Percentiles rank a stretch among this genome's conserved stretches.
These are phyloP conservation scores for Dipodascus geniculatus DNA, from an alignment of 805 yeast species.

Conservation along the genomic window DNA sequence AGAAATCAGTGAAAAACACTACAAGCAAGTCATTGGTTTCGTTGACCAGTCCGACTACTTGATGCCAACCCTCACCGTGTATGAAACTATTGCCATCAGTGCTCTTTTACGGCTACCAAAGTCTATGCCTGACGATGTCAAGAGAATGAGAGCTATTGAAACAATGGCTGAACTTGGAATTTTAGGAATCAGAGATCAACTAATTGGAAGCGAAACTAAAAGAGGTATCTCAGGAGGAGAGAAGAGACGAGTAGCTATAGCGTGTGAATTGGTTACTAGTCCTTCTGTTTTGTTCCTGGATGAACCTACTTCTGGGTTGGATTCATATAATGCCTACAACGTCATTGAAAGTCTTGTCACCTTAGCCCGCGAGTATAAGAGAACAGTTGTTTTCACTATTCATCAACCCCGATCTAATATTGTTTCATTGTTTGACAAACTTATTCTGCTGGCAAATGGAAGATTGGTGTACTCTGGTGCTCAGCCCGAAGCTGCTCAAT, in stretches of 20 bases:
- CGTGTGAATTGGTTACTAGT: conserved; percentile 83
- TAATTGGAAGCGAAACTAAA: conserved; percentile 79
- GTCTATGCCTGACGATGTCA: conserved; percentile 59
- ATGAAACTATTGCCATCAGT: conserved; percentile 87
- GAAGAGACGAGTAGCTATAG: conserved; percentile 83
- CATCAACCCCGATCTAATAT: conserved; percentile 97
- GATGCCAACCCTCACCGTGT: conserved; percentile 87
- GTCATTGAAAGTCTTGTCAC: conserved; percentile 78
- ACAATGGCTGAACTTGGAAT: conserved; percentile 81
- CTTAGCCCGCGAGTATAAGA: conserved; percentile 64
- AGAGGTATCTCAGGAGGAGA: conserved; percentile 94
- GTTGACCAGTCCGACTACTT: conserved; percentile 93
- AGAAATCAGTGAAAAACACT: conserved; percentile 29
- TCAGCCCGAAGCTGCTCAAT: conserved; percentile 62
- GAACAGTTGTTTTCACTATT: conserved; percentile 86
- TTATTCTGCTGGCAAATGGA: conserved; percentile 74
- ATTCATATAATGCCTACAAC: conserved; percentile 84
- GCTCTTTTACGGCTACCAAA: conserved; percentile 82
- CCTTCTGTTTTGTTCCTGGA: conserved; percentile 76
- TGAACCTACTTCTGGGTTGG: conserved; percentile 94
- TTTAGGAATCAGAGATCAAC: conserved; percentile 64
- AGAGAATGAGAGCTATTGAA: conserved; percentile 69
- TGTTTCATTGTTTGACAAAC: conserved; percentile 78
- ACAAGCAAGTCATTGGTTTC: conserved; percentile 69
- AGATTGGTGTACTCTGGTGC: conserved; percentile 79